Evolutionary conservation across 495 filamentous ascomycete species (phyloP).

Genomic region (Penicillium pancosmium): DNA sequence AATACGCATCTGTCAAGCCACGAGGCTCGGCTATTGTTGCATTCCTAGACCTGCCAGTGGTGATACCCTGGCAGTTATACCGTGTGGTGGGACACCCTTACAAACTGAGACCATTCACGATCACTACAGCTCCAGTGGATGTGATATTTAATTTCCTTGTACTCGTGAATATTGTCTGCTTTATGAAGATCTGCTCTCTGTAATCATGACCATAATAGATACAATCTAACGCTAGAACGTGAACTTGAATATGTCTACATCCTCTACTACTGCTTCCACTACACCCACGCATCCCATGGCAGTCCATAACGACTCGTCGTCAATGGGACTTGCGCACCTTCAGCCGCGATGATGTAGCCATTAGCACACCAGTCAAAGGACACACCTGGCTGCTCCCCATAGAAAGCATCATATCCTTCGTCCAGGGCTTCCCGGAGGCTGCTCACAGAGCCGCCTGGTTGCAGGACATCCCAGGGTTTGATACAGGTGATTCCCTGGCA

Average conservation of each 20-base stretch:
- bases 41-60: too few relatives aligned
- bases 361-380: slow-evolving; percentile 59
- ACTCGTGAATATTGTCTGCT: too few relatives aligned
- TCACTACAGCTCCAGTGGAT: too few relatives aligned
- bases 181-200: too few relatives aligned
- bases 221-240: too few relatives aligned
- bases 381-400: slow-evolving; percentile 52
- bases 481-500: slow-evolving; percentile 60
- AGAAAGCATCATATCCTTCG: slow-evolving; percentile 58
- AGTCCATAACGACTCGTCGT: slow-evolving; percentile 32
- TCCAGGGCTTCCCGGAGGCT: slow-evolving; percentile 46
- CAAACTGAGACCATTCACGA: too few relatives aligned
- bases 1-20: too few relatives aligned
- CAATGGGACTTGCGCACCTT: slow-evolving; percentile 55
- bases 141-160: too few relatives aligned
- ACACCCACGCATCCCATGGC: slow-evolving; percentile 40
- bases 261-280: not conserved
- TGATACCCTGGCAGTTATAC: too few relatives aligned
- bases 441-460: slow-evolving; percentile 49
- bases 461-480: slow-evolving; percentile 61
- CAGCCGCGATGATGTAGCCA: slow-evolving; percentile 62
- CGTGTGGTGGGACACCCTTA: too few relatives aligned
- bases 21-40: too few relatives aligned
- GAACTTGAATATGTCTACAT: not conserved
- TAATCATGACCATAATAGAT: too few relatives aligned